Evolutionary conservation across 1,284 basidiomycete genomes (phyloP), one percentile per base, ranked within the genome.

Genomic region (Puccinia brachypodii): DNA sequence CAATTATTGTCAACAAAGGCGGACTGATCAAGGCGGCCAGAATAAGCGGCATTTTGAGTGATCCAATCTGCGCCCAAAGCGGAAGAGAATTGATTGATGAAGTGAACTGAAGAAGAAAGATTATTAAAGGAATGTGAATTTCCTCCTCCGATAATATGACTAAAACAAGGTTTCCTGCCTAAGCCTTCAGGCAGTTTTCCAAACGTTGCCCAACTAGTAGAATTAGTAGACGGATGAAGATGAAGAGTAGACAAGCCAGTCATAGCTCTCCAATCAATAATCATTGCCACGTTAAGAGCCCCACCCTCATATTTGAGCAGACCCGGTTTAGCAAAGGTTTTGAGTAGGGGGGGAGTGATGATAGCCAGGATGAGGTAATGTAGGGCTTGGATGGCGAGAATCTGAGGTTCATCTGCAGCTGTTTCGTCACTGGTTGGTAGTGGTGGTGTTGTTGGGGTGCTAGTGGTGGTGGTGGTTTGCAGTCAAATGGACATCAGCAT

Each of bases 191-290:
- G 72, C 16, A 75, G 66, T 73, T 53, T 56, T 33, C 76, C 78
- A 38, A 71, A 74, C 13, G 40, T 75, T 8, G 68, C 82, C 64
- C 78, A 74, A 73, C 42, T 50, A n/a, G 60, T 77, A 50, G 53
- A n/a, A n/a, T 13, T 44, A 2, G 82, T 89, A 89, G 1, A 92
- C 90, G 0, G 94, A 94, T 2, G 92, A 91, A 88, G 9, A 66
- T 72, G 89, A 0, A 92, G 90, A 0, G 94, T 94, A 2, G 92
- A 91, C 81, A 90, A 88, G 9, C 94, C 93, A 0, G 93, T 93
- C 90, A 99, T 92, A 87, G 98, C 94, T 69, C 94, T 90, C 96
- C 96, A 99, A 87, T 99, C 96, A 91, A 99, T 93, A 40, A 98
- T 89, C 92, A 95, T 94, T 89, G 92, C 93, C 68, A 96, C 91